phyloP scores from a whole-genome alignment of 2,329 filamentous ascomycete species.

The Didymellaceae sp. region DNA sequence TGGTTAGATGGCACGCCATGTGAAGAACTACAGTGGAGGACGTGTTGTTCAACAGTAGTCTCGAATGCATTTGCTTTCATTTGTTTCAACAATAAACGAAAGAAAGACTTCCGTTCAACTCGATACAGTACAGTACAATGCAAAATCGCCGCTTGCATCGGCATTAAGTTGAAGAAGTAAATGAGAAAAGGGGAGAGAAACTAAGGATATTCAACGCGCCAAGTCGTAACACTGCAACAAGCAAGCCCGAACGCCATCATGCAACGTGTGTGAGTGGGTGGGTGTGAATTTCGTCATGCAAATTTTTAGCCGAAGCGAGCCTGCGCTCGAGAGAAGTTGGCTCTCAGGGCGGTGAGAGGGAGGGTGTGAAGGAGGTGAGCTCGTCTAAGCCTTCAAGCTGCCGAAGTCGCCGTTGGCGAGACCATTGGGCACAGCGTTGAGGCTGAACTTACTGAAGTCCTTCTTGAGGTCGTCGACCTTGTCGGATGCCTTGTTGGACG shows the following conservation, averaged over 20 bases:
- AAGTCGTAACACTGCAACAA: background rate
- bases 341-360: background rate
- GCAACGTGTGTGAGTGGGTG: slow-evolving; percentile 2
- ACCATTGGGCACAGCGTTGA: slow-evolving; percentile 13
- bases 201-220: slow-evolving; percentile 4
- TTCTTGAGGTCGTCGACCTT: slow-evolving; percentile 15
- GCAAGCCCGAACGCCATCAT: slow-evolving; percentile 9
- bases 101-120: background rate
- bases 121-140: slow-evolving; percentile 10
- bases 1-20: too few species aligned
- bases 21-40: too few species aligned
- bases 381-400: slow-evolving; percentile 9
- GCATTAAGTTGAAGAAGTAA: too few species aligned
- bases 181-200: background rate
- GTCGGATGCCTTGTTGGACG: background rate
- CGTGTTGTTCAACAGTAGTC: too few species aligned
- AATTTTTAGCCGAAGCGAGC: slow-evolving; percentile 10
- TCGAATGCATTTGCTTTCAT: background rate
- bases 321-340: slow-evolving; percentile 2
- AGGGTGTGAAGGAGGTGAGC: background rate
- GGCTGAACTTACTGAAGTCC: slow-evolving; percentile 19
- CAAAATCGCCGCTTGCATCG: background rate
- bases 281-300: slow-evolving; percentile 9
- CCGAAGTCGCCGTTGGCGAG: slow-evolving; percentile 16
- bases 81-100: background rate